Evolutionary conservation across 2,329 filamentous ascomycete genomes (phyloP), one percentile per base, ranked within the genome.

Genomic region (Botryotinia calthae): DNA sequence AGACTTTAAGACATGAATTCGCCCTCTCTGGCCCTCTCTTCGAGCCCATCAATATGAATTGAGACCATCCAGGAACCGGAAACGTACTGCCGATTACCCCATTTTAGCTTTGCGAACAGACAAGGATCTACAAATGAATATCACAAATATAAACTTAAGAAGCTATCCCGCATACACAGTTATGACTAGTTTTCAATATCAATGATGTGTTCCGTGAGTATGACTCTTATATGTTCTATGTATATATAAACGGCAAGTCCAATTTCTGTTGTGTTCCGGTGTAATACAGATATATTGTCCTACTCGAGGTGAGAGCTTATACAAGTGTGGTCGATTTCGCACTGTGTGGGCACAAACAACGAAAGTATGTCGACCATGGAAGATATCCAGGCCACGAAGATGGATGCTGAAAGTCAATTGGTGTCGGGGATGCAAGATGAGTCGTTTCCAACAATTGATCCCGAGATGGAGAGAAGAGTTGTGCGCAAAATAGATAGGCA

Each of bases 401-500:
- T 63, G 31, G 68, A 42, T 54, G 58, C 22, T 25, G 58, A 70
- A 20, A 54, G 58, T 46, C 68, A 51, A 64, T 40, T 70, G 25
- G 25, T 31, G 9, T 54, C 18, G 1, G 54, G 44, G 16, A 63
- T 25, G 34, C 44, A 7, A 7, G 44, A 51, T 40, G 56, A 12
- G 12, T 54, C 68, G 4, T n/a, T 70, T 40, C 44, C 58, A 8
- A 7, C n/a, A 20, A 63, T 70, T 64, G 68, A 70, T 7, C 56
- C 74, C 14, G 73, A 67, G 58, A 71, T 76, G 78, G 89, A 90
- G 77, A 82, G 79, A 44, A 79, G 81, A 51, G 84, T 90, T n/a
- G 81, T 89, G 58, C 84, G 82, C 77, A 89, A 87, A 80, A 84
- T 92, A 74, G 90, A 92, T 79, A 84, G 84, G 69, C 84, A 84